Base-by-base conservation (phyloP, 257 asterid species). In the Scutellaria minor region DNA sequence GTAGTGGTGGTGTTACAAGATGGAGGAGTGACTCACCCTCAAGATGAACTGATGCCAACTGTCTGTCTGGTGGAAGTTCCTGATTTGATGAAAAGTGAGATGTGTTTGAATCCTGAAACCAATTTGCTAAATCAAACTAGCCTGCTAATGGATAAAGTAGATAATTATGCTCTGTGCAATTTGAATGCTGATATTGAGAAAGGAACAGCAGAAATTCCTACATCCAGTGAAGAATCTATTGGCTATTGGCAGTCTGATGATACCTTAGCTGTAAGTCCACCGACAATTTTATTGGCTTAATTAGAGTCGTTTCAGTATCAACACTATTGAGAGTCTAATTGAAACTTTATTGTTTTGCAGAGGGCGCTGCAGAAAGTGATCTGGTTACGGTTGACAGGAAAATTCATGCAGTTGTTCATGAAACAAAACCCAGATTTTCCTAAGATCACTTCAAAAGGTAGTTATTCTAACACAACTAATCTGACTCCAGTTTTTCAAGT, bases 361-460 rank as follows among this genome's bases (percentile, higher is more conserved):
- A 82, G 75, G 80, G 75, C 74, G 48, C 39, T 86, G 79, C 95
- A 88, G 83, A 83, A 83, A 81, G 89, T 78, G 74, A 75, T 86
- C 68, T 81, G 81, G 79, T 81, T 79, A 57, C 84, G 77, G 70
- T 44, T 86, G 13, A 90, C 87, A 65, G 91, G 85, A 61, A 88
- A 77, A 70, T 76, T 88, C 75, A 85, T 85, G 90, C 86, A 85
- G 82, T 78, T 86, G 66, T 73, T 90, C 68, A 78, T 77, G 88
- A 83, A 82, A 46, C 84, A 81, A 59, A 80, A 71, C 71, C 50
- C 85, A 9, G 93, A 83, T 51, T 72, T 84, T 13, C 88, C 90
- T 71, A 88, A 80, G 83, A 82, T 82, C 62, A 45, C 80, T 63
- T 75, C 88, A 31, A 87, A 87, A 88, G 97, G 95, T 90, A 78